Evolutionary conservation across 192 early-diverging fungal genomes (phyloP).

Genomic region (Powellomyces hirtus): DNA sequence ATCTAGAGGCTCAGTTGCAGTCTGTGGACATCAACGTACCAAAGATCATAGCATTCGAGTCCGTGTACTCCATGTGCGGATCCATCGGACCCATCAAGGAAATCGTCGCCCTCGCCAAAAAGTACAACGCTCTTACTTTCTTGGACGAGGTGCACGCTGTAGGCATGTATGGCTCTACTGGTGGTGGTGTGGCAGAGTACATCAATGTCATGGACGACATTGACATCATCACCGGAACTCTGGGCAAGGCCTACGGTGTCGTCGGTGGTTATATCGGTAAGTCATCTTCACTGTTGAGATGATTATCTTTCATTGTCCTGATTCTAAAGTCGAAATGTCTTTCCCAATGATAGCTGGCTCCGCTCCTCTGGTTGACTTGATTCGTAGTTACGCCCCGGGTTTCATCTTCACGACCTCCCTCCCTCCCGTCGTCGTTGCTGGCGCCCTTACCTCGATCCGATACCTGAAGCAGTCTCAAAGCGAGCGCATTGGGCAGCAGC

Average conservation of each 20-base stretch:
- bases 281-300: neutral
- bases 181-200: slow-evolving; percentile 94
- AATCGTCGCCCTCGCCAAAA: slow-evolving; percentile 83
- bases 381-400: slow-evolving; percentile 95
- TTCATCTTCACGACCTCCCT: slow-evolving; percentile 99
- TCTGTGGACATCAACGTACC: slow-evolving; percentile 77
- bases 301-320: too few species aligned
- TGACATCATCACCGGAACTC: slow-evolving; percentile 94
- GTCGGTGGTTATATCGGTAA: slow-evolving; percentile 93
- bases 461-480: slow-evolving; percentile 81
- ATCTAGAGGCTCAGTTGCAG: slow-evolving; percentile 83
- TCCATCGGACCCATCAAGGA: slow-evolving; percentile 89
- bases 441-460: slow-evolving; percentile 88
- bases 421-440: slow-evolving; percentile 87
- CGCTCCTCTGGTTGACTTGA: slow-evolving; percentile 86
- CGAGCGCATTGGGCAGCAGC: slow-evolving; percentile 91
- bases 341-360: slow-evolving; percentile 55
- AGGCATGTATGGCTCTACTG: slow-evolving; percentile 95
- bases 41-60: slow-evolving; percentile 95
- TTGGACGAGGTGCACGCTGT: slow-evolving; percentile 98
- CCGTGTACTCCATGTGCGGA: slow-evolving; percentile 97
- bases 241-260: slow-evolving; percentile 96
- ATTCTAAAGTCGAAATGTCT: too few species aligned
- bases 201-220: slow-evolving; percentile 85
- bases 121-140: slow-evolving; percentile 97